phyloP scores from a whole-genome alignment of 164 flowering plant genomes.

The Stephania yunnanensis region DNA sequence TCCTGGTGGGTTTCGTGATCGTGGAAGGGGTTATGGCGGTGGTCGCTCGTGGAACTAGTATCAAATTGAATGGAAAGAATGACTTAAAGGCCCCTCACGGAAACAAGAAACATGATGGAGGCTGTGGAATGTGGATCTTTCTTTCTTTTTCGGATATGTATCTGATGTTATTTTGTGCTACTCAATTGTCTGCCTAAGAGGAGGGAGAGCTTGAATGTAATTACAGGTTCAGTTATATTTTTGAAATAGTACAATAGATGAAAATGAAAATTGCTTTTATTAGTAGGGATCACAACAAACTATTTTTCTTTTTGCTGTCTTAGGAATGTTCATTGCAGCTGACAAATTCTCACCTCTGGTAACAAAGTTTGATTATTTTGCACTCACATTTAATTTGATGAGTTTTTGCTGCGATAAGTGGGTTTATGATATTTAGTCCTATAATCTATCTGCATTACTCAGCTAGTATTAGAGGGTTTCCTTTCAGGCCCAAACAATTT shows the following conservation, averaged over 20 bases:
- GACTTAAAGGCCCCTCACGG: neutral
- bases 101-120: neutral
- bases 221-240: neutral
- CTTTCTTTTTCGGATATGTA: neutral
- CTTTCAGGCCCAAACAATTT: no score
- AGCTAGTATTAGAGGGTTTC: no score
- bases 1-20: constrained; percentile 68
- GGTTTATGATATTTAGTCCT: no score
- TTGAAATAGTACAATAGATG: neutral
- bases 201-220: neutral
- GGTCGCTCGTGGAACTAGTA: constrained; percentile 31
- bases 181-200: neutral
- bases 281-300: neutral
- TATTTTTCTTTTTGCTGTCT: neutral
- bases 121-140: neutral
- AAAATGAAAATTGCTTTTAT: neutral
- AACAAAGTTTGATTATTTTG: neutral
- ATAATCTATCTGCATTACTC: no score
- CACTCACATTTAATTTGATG: neutral
- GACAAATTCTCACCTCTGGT: neutral
- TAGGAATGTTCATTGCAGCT: neutral
- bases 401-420: no score
- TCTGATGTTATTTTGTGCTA: neutral
- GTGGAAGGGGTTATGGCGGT: constrained; percentile 67
- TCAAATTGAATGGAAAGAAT: neutral